Base-by-base conservation (phyloP, 805 yeast species). In the Yarrowia deformans region DNA sequence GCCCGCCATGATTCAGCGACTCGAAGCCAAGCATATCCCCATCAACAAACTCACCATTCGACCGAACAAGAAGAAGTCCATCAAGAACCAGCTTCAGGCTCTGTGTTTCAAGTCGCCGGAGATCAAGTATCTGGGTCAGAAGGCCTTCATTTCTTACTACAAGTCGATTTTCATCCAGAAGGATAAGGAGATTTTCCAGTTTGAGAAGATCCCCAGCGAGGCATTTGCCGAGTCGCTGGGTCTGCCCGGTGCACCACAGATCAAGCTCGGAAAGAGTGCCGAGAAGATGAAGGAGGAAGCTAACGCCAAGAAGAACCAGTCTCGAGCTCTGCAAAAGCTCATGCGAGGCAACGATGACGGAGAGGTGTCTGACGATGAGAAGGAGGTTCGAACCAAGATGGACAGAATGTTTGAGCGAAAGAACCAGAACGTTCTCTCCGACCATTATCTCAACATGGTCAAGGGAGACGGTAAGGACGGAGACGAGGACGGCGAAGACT, bases 331-430 rank as follows among this genome's bases (percentile, higher is more conserved):
- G 72, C 74, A 85, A 58, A 83, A 84, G 8, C 79, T 91, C 68
- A 78, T 87, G 1, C 84, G 85, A 72, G 84, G 84, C 72, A 90
- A 86, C 8, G 89, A 90, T 69, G 97, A 94, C 69, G 91, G 86
- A 50, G 71, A 81, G 19, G 77, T 78, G 13, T 81, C 75, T 2
- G 82, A 78, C 0, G 76, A 32, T 70, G 82, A 76, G 69, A 77
- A 78, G 70, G 84, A 85, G 73, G 89, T 87, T 1, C 86, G 93
- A 75, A 95, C 98, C 16, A 94, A 90, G 78, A 91, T 91, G 76
- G 99, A 95, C 78, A 86, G 93, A 71, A 93, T 95, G 97, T 95
- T 95, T 79, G 97, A 92, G 77, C 86, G 99, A 77, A 85, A 90
- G 77, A 95, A 95, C 78, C 98, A 95, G 81, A 90, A 90, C 67